Base-by-base conservation (phyloP, 169 alveolate genomes). In the Theileria luwenshuni region DNA sequence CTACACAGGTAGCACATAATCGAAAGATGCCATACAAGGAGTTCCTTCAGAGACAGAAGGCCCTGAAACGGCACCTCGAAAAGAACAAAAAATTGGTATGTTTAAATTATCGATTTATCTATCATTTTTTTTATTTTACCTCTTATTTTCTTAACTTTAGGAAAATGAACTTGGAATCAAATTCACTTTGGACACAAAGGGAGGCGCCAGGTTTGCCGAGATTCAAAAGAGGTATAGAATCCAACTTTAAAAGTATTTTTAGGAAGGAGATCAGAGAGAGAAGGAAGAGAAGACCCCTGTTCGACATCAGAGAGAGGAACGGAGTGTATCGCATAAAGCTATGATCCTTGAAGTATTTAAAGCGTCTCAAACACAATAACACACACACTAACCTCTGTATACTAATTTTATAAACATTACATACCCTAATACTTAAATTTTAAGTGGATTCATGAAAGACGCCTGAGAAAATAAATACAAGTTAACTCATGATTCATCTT, bases 21-120 rank as follows among this genome's bases (percentile, higher is more conserved):
- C 41, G 86, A 45, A 84, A 83, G 72, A 71, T 88, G 83, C 93
- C 90, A 32, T 84, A 84, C 51, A 83, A 84, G 38, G 93, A 88
- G 64, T 87, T 81, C 60, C 58, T 80, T 70, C 83, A 68, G 51
- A 49, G 93, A 13, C 65, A 77, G 41, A 75, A 71, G 42, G 86
- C 91, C 0, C 81, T 88, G 8, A 84, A 88, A 60, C 72, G 76
- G 38, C 62, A 83, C 69, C 77, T 88, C 6, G 75, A 58, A 5
- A 75, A 88, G 59, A 80, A 85, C 54, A 75, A 75, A 38, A 73
- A 79, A 80, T 28, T 73, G 68, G 93, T 80, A 63, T 42, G 83
- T 43, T 51, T 59, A 33, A 71, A 64, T 5, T 71, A 56, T 8
- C 41, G 45, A 51, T 52, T 35, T 2, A 65, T 32, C 27, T 3